These are phyloP conservation scores for Helenozyma rhizophorensis DNA, from an alignment of 805 yeast genomes.

Conservation along the genomic window DNA sequence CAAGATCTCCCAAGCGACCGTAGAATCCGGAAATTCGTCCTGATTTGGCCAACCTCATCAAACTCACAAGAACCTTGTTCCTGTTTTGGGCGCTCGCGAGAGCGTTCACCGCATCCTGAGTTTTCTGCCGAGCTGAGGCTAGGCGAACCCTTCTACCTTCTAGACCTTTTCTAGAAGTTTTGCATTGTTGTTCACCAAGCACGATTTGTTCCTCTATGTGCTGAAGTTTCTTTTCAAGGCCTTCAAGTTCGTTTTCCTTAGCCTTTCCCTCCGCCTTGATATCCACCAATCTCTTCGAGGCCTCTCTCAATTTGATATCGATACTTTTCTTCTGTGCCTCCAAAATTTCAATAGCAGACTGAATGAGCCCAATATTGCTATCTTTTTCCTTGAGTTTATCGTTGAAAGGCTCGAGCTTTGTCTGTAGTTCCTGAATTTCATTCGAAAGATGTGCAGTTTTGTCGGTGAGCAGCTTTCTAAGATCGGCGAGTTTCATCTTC, in stretches of 20 bases:
- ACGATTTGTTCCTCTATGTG: conserved; percentile 51
- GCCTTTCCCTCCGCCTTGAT: conserved; percentile 46
- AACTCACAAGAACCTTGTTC: conserved; percentile 65
- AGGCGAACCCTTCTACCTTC: conserved; percentile 53
- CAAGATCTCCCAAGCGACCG: conserved; percentile 90
- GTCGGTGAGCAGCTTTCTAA: conserved; percentile 62
- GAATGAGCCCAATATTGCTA: conserved; percentile 59
- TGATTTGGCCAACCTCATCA: conserved; percentile 64
- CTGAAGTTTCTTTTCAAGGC: conserved; percentile 45
- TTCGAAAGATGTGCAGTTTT: conserved; percentile 68
- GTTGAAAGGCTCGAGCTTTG: conserved; percentile 78
- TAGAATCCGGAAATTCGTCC: conserved; percentile 84
- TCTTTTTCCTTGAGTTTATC: conserved; percentile 59
- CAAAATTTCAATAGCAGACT: conserved; percentile 60
- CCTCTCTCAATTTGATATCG: conserved; percentile 40
- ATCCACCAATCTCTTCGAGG: conserved; percentile 41
- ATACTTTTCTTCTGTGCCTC: conserved; percentile 41
- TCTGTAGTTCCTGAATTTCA: conserved; percentile 60
- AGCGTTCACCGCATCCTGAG: conserved; percentile 62
- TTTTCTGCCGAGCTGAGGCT: conserved; percentile 52
- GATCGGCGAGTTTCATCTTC: conserved; percentile 52
- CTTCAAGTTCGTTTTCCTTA: conserved; percentile 43
- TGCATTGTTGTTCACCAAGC: conserved; percentile 56
- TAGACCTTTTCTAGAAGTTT: conserved; percentile 44
- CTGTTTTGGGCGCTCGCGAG: conserved; percentile 59